Evolutionary conservation across 768 basidiomycete genomes (phyloP), one percentile per base, ranked within the genome.

Genomic region (Fibroporia radiculosa): DNA sequence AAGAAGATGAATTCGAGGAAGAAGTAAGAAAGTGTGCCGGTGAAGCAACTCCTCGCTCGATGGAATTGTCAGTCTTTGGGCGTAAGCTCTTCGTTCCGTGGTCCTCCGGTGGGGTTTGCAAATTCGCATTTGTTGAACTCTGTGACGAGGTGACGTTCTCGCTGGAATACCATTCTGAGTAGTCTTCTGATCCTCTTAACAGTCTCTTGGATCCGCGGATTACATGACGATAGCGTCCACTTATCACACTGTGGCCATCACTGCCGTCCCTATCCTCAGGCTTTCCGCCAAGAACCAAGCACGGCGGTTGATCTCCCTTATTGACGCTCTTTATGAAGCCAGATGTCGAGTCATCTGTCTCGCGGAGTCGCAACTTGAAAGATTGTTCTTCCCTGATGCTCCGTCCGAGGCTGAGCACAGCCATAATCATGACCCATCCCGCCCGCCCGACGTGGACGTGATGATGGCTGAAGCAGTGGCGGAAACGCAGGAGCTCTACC

Each of bases 331-430:
- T 1, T 79, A 78, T 63, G 65, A 72, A 63, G 66, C 65, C 1
- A 59, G 62, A 18, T 68, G 67, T 45, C 57, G 58, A 22, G 26
- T 69, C 24, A 45, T 67, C 38, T 71, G 69, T 45, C 55, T 65
- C 14, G 72, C 73, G 22, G 68, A 69, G 23, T 58, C 66, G 0
- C 43, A 45, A 8, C 66, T 66, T 2, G 68, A 74, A 26, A 55
- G 65, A 13, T 62, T 79, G 12, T 80, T 80, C 67, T 80, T 78
- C 58, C 75, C 76, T 0, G 77, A 80, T 51, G 70, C 68, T 6
- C 41, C 65, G 24, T 19, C 29, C 35, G 1, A 42, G 19, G 22
- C 27, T 24, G 20, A 20, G 14, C n/a, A n/a, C n/a, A n/a, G n/a
- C n/a, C n/a, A n/a, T n/a, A n/a, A n/a, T n/a, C n/a, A n/a, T n/a